Percentiles rank a stretch among this genome's conserved stretches.
These are phyloP conservation scores for Candida koratica DNA, from an alignment of 805 yeast genomes.

Conservation along the genomic window DNA sequence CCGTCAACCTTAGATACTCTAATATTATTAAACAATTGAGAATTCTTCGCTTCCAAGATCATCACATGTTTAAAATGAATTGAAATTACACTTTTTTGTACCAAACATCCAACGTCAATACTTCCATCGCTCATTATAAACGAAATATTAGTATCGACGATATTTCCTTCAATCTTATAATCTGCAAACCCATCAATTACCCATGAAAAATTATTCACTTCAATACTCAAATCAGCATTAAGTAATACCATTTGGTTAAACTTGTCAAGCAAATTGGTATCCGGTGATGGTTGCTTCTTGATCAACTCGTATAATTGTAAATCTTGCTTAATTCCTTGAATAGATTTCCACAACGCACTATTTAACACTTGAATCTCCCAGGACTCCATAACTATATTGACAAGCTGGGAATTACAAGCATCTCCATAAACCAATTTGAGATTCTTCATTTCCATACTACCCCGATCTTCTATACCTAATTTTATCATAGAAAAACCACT, in stretches of 20 bases:
- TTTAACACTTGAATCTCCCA: constrained; percentile 7
- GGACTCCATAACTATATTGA: constrained; percentile 9
- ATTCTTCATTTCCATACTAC: constrained; percentile 5
- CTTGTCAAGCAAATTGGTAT: background rate
- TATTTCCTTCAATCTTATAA: constrained; percentile 17
- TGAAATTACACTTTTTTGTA: constrained; percentile 20
- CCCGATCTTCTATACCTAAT: background rate
- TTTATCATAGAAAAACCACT: constrained; percentile 5
- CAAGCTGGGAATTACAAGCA: constrained; percentile 2
- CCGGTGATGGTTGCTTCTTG: background rate
- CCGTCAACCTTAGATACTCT: constrained; percentile 10
- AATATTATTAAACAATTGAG: constrained; percentile 20
- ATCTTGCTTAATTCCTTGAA: constrained; percentile 7
- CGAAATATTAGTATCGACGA: constrained; percentile 18
- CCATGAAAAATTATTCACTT: constrained; percentile 21
- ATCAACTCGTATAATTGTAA: constrained; percentile 11
- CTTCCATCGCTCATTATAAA: constrained; percentile 14
- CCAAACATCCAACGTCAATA: constrained; percentile 14
- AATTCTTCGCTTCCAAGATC: constrained; percentile 24
- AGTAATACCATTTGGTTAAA: background rate
- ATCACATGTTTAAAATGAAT: constrained; percentile 14
- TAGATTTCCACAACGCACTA: constrained; percentile 1
- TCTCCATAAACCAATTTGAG: constrained; percentile 9
- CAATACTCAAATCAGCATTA: constrained; percentile 14
- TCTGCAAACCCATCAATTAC: constrained; percentile 18